phyloP scores from a whole-genome alignment of 2,329 filamentous ascomycete genomes.

The Phialocephala subalpina region DNA sequence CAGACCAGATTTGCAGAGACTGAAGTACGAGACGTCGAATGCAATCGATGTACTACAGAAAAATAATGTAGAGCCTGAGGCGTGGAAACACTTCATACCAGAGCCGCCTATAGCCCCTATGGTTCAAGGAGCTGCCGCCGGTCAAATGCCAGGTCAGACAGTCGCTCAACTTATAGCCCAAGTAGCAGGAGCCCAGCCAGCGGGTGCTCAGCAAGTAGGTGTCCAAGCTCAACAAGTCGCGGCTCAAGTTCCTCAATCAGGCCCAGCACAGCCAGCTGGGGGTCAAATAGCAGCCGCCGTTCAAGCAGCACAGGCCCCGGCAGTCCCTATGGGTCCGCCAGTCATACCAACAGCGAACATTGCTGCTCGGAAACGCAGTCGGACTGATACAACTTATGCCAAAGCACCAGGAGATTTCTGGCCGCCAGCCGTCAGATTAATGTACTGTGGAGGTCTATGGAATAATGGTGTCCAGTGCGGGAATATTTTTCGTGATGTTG shows the following conservation, averaged over 20 bases:
- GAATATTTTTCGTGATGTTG: not conserved
- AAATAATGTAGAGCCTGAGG: not conserved
- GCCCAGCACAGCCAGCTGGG: too few relatives aligned
- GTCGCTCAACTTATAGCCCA: too few relatives aligned
- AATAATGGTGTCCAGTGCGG: not conserved
- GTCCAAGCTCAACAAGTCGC: too few relatives aligned
- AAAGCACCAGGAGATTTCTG: not conserved
- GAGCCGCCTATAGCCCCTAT: not conserved
- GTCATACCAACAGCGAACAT: not conserved
- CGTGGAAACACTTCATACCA: not conserved
- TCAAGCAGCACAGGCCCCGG: too few relatives aligned
- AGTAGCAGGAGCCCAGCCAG: too few relatives aligned
- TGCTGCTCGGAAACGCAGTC: not conserved
- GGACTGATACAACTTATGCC: not conserved
- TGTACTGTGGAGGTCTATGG: not conserved
- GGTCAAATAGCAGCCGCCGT: too few relatives aligned
- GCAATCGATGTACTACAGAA: not conserved
- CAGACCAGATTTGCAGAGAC: constrained; percentile 12
- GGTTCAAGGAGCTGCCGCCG: too few relatives aligned
- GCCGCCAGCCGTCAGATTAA: not conserved
- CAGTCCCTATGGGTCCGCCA: not conserved
- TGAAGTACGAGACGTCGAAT: constrained; percentile 12
- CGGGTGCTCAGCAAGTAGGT: too few relatives aligned
- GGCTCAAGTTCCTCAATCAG: too few relatives aligned
- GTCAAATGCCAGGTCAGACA: too few relatives aligned